Base-by-base conservation (phyloP, 352 stramenopile species). In the Peronospora farinosa region DNA sequence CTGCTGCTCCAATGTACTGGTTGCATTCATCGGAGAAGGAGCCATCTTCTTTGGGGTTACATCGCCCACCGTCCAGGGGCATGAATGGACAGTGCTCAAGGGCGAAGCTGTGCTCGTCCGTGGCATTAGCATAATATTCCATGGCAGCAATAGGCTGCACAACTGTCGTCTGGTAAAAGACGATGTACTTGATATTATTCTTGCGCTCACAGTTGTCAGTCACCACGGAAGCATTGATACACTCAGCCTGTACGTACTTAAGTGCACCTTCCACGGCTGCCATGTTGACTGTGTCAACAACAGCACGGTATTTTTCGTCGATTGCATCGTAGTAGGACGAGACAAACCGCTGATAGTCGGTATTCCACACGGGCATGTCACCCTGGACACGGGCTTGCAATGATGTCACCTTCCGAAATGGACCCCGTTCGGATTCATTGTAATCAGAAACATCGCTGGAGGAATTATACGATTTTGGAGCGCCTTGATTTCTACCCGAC, bases 161-260 rank as follows among this genome's bases (percentile, higher is more conserved):
- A 2, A 75, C 47, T 7, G 57, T 72, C 13, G 55, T 76, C 59
- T 86, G 57, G 63, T 84, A 89, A 40, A 86, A 82, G 10, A 72
- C 65, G 10, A 88, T 47, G 51, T 77, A 72, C 46, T 74, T 67
- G 48, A 86, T 59, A 36, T 50, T 67, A 57, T 77, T 87, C 43
- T 82, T 84, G 48, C 76, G 77, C 39, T 63, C 50, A 37, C 71
- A 82, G 41, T n/a, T n/a, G n/a, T 63, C 50, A 13, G 39, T 53
- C 15, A 77, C 43, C 2, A 65, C 68, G 1, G 58, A 69, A 0
- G 53, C 37, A 47, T 81, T 84, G 51, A 87, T 84, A 50, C 68
- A 74, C 42, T 87, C 75, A 10, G 75, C 71, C 38, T 78, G 67
- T 0, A 85, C 66, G 53, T 87, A 84, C 53, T 76, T 84, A 19